Evolutionary conservation across 305 asterid genomes (phyloP), one percentile per base, ranked within the genome.

Genomic region (Fraxinus platypoda): DNA sequence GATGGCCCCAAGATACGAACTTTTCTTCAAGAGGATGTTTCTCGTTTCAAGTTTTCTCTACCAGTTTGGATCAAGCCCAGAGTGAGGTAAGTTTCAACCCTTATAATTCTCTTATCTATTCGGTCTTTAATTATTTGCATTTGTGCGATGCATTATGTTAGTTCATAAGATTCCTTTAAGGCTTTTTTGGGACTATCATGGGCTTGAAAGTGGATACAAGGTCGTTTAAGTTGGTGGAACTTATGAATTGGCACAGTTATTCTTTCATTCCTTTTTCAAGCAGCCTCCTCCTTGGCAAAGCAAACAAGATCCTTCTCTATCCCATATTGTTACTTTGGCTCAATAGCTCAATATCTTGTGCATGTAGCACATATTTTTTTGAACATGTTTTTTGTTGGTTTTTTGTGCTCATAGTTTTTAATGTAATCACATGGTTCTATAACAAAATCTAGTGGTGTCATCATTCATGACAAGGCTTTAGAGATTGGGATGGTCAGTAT

Each of bases 31-130:
- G 80, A 75, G 19, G 80, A 73, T 35, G 30, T 43, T 4, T 81
- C 85, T 7, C 34, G 26, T n/a, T 80, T 35, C 30, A 70, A 25
- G 9, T 79, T 79, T 75, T 85, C 81, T 13, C 41, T 30, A 19
- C 84, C 88, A 5, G 77, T 82, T 41, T 85, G 88, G 88, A 73
- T 83, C 43, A 81, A 77, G 68, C 86, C 88, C 52, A 13, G 26
- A 73, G 25, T 80, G 23, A 78, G 76, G 13, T 77, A 85, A 26
- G 23, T 71, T 72, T 5, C 26, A 62, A 19, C 38, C 6, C 23
- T 25, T 79, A 28, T 25, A 30, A 8, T 33, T 71, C 26, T 17
- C 2, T 43, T 30, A 43, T 49, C 12, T 35, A 19, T 23, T 25
- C 21, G 49, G 3, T 54, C 17, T 35, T 26, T 8, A n/a, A n/a